phyloP scores from a whole-genome alignment of 2,329 filamentous ascomycete species.

The Cyphellophora europaea region DNA sequence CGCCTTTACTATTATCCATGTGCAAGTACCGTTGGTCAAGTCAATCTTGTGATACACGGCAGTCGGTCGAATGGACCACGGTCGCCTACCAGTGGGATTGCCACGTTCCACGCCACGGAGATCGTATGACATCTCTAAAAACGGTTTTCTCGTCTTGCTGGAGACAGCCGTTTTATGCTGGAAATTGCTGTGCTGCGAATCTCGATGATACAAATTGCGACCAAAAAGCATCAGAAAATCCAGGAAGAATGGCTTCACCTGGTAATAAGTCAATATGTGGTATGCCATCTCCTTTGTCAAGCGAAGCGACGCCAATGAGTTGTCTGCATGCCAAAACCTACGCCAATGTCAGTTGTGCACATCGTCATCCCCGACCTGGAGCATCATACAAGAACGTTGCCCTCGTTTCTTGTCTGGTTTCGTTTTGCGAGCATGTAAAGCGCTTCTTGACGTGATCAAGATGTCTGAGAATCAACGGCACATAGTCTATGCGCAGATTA shows the following conservation, averaged over 20 bases:
- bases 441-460: neutral
- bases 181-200: constrained; percentile 29
- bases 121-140: neutral
- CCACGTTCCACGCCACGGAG: neutral
- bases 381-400: neutral
- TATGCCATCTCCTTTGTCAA: constrained; percentile 14
- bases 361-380: neutral
- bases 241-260: constrained; percentile 31
- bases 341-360: neutral
- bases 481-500: neutral
- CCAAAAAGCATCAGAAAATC: constrained; percentile 33
- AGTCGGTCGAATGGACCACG: constrained; percentile 13
- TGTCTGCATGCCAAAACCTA: neutral
- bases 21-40: constrained; percentile 22
- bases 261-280: constrained; percentile 24
- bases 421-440: neutral
- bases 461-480: neutral
- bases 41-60: constrained; percentile 34
- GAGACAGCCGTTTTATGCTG: constrained; percentile 23
- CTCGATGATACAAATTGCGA: constrained; percentile 19
- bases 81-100: neutral
- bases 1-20: constrained; percentile 35
- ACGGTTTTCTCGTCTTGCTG: constrained; percentile 9
- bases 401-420: neutral
- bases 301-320: neutral